Evolutionary conservation across 2,329 filamentous ascomycete genomes (phyloP), one percentile per base, ranked within the genome.

Genomic region (Colletotrichum brevisporum): DNA sequence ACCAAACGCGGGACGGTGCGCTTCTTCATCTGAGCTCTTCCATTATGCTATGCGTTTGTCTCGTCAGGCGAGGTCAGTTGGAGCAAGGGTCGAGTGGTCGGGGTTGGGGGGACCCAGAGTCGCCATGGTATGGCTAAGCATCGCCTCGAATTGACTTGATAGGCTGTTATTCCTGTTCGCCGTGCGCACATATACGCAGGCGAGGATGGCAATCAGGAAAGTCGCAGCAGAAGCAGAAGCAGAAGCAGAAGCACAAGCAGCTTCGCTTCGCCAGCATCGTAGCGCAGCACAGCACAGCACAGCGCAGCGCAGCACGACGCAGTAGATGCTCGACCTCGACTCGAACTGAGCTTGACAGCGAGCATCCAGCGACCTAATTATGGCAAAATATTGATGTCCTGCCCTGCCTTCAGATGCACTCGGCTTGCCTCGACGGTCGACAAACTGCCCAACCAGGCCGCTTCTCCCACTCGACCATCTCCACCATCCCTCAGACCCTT

Each of bases 301-400:
- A 24, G 24, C n/a, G 47, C 57, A 39, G 45, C 16, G 18, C 45
- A 45, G 45, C 45, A 47, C 45, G 15, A n/a, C 45, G 45, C 13
- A 47, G 45, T 43, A 51, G 18, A 50, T 65, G 48, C 47, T 36
- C 13, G 26, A 10, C 13, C 50, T 56, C 51, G 60, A 56, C 53
- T 56, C 52, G 52, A 36, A 36, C 31, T 36, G 31, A 36, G 18
- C 52, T 57, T n/a, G 47, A 59, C 58, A 58, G n/a, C 31, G 60
- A 66, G 62, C 55, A 66, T 21, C 48, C 39, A 47, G 45, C 59
- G 64, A 53, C 65, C 66, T 70, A 64, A 70, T 64, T 69, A 69
- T 70, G 65, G 68, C 65, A 70, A 36, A 70, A 69, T 69, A 70
- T 70, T 70, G 53, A 65, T 70, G 65, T 67, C 69, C 57, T 70